phyloP scores from a whole-genome alignment of 192 early-diverging fungal species.

The Backusella tarrabulga region DNA sequence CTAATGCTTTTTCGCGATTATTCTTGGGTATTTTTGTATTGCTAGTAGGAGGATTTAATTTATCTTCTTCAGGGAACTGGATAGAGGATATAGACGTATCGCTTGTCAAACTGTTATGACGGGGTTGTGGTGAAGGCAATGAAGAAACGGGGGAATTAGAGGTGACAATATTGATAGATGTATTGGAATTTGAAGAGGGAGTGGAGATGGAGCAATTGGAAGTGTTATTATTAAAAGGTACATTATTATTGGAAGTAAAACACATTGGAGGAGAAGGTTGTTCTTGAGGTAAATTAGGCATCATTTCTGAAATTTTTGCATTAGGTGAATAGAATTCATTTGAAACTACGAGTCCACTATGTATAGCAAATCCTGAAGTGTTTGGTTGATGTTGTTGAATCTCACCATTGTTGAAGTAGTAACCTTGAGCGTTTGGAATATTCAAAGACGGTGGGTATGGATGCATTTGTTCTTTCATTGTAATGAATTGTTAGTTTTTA shows the following conservation, averaged over 20 bases:
- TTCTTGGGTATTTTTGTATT: background rate
- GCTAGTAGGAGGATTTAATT: background rate
- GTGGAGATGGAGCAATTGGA: background rate
- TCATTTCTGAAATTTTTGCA: background rate
- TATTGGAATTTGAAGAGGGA: background rate
- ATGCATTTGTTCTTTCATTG: background rate
- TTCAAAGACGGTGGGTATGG: background rate
- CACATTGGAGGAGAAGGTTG: background rate
- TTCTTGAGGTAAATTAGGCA: background rate
- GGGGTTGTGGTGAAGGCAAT: background rate
- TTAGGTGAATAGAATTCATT: background rate
- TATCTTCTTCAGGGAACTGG: background rate
- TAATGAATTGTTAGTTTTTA: background rate
- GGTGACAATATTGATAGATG: background rate
- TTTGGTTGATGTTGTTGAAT: background rate
- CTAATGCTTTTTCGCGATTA: background rate
- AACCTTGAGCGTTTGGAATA: background rate
- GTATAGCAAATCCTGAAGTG: background rate
- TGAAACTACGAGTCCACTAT: background rate
- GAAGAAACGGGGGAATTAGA: background rate
- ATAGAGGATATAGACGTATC: background rate
- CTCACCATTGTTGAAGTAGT: background rate
- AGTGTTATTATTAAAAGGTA: background rate
- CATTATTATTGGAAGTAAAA: background rate
- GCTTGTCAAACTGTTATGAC: background rate